Conservation (phyloP, 176 grass and related monocot genomes). For the Urochloa ruziziensis region DNA sequence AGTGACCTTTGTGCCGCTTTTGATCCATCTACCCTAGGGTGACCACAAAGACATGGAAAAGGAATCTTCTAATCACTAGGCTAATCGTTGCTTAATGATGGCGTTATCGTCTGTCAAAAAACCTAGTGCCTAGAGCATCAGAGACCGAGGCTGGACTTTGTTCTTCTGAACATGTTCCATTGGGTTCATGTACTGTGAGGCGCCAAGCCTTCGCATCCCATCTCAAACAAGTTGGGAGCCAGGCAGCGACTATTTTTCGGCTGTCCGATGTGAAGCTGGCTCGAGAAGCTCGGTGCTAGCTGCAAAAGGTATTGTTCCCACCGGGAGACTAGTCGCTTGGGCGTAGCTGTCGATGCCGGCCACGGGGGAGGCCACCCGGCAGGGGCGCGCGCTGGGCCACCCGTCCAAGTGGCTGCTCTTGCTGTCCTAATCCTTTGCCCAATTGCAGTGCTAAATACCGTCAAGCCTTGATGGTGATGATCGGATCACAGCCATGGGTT, state of each 20-base stretch:
- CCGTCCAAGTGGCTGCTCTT: background rate
- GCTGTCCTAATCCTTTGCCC: conserved; percentile 3
- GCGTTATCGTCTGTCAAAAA: background rate
- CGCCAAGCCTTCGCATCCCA: too few species aligned
- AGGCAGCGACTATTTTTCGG: background rate
- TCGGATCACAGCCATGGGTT: background rate
- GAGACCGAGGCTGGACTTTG: background rate
- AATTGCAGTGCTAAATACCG: background rate
- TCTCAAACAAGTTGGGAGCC: background rate
- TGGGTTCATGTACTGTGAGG: too few species aligned
- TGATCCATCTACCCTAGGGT: conserved; percentile 35
- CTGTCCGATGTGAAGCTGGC: conserved; percentile 23
- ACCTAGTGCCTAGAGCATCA: background rate
- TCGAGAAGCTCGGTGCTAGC: too few species aligned
- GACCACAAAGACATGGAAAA: background rate
- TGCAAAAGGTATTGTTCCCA: conserved; percentile 34
- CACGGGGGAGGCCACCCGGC: conserved; percentile 56
- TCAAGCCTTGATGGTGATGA: background rate
- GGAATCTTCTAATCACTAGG: conserved; percentile 7
- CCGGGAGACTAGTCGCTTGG: conserved; percentile 18
- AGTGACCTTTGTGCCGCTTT: conserved; percentile 12
- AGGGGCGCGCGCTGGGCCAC: conserved; percentile 39
- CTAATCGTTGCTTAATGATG: conserved; percentile 33
- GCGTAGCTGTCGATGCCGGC: conserved; percentile 55
- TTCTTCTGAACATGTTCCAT: background rate